Base-by-base conservation (phyloP, 164 flowering plant genomes). In the Protea cynaroides region DNA sequence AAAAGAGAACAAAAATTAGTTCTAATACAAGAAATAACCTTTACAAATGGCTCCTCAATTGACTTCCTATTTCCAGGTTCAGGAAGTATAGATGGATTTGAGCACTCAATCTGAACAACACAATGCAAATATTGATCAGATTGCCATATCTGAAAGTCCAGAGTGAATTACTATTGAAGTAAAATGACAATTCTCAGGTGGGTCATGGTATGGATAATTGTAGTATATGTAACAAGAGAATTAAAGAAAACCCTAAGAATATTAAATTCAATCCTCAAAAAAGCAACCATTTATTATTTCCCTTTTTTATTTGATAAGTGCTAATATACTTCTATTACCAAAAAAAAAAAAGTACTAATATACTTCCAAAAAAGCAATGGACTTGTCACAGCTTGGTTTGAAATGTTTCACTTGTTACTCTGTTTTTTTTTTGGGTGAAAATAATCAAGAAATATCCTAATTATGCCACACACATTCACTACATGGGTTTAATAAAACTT, bases 71-170 rank as follows among this genome's bases (percentile, higher is more conserved):
- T 78, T 53, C 89, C 97, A 64, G 99, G 97, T 53, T 91, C 97
- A 64, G 99, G 97, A 69, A 94, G 96, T 58, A 81, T 53, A 50
- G 93, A 91, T 56, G 99, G 99, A 79, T 94, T 94, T 36, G 99
- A 94, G 78, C 99, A 94, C 52, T 90, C 90, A 60, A 90, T 88
- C 98, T 94, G 71, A 21, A 59, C 65, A 64, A 79, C 61, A 51
- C 49, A 75, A 11, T 29, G 61, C 21, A 57, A 8, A 5, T 25
- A 46, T 56, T 2, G 29, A 8, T 29, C 12, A 7, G 61, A 53
- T n/a, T 7, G 47, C 8, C 19, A 3, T 21, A 54, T 62, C 5
- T 29, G 5, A 15, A 2, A 17, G 11, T 19, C 24, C 23, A 53
- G 19, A 19, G 23, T 21, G 5, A 19, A 22, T n/a, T 0, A 23